phyloP scores from a whole-genome alignment of 306 rosid species.

The Oxytropis ochrocephala region DNA sequence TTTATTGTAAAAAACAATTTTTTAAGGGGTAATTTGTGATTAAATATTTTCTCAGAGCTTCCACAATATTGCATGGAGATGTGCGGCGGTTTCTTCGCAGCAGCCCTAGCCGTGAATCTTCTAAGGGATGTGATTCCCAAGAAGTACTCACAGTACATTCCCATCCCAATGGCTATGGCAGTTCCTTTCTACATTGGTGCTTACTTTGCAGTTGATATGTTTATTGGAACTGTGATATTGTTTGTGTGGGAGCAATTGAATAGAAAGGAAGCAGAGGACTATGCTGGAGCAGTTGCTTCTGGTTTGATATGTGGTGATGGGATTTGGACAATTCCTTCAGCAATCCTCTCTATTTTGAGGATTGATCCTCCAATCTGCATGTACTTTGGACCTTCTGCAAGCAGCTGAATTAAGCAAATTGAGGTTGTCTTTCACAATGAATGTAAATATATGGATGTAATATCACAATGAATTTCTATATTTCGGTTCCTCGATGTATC shows the following conservation, averaged over 20 bases:
- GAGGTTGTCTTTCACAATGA: not conserved
- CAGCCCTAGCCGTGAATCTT: conserved; percentile 66
- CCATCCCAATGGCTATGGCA: conserved; percentile 98
- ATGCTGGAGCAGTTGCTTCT: conserved; percentile 89
- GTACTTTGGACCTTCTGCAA: conserved; percentile 74
- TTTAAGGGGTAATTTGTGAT: no score
- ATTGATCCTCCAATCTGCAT: conserved; percentile 88
- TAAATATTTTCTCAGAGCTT: conserved; percentile 57
- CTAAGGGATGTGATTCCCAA: conserved; percentile 58
- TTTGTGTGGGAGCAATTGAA: conserved; percentile 78
- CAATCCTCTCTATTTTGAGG: conserved; percentile 75
- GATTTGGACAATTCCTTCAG: conserved; percentile 95
- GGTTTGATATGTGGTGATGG: conserved; percentile 97
- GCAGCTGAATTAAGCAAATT: conserved; percentile 32
- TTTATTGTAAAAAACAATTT: no score
- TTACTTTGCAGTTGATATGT: conserved; percentile 85
- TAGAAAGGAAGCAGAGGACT: conserved; percentile 71
- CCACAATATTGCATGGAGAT: conserved; percentile 76
- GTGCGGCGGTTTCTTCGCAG: conserved; percentile 67
- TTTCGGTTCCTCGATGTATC: conserved; percentile 4
- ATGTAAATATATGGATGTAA: conserved; percentile 29
- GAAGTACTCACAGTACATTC: conserved; percentile 68
- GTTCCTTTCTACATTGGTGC: conserved; percentile 92
- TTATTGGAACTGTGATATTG: conserved; percentile 74
- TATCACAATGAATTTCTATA: not conserved